phyloP scores from a whole-genome alignment of 139 green algal species.

The Picochlorum sp. region DNA sequence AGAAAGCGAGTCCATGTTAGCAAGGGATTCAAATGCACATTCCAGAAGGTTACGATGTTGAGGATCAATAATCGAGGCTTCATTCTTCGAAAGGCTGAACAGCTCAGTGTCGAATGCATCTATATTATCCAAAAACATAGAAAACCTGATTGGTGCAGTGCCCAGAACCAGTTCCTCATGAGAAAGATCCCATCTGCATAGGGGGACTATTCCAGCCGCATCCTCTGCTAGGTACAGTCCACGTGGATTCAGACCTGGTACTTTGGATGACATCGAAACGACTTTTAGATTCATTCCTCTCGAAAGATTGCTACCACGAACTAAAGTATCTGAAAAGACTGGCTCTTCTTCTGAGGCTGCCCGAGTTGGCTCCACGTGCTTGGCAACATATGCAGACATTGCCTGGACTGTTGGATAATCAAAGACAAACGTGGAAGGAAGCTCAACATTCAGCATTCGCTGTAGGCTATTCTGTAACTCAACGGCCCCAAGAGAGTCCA shows the following conservation, averaged over 20 bases:
- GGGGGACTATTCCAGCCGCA: constrained; percentile 16
- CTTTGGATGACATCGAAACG: no score
- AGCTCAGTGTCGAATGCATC: constrained; percentile 59
- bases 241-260: no score
- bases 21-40: constrained; percentile 23
- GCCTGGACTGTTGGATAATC: constrained; percentile 61
- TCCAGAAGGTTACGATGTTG: constrained; percentile 82
- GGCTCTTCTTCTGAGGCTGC: no score
- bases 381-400: constrained; percentile 17
- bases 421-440: constrained; percentile 56
- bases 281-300: no score
- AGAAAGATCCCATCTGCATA: constrained; percentile 25
- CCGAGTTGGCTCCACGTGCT: neutral
- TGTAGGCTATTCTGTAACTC: neutral
- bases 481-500: constrained; percentile 35
- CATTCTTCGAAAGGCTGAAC: constrained; percentile 56
- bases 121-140: constrained; percentile 32
- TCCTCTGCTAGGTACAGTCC: constrained; percentile 1
- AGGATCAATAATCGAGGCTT: constrained; percentile 74
- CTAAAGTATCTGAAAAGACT: no score
- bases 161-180: constrained; percentile 19
- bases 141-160: constrained; percentile 34
- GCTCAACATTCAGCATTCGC: constrained; percentile 24
- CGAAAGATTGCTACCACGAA: no score
- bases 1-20: neutral